Percentiles rank a stretch among this genome's conserved stretches.
Conservation (phyloP, 306 rosid species). For the Hippophae tibetana region DNA sequence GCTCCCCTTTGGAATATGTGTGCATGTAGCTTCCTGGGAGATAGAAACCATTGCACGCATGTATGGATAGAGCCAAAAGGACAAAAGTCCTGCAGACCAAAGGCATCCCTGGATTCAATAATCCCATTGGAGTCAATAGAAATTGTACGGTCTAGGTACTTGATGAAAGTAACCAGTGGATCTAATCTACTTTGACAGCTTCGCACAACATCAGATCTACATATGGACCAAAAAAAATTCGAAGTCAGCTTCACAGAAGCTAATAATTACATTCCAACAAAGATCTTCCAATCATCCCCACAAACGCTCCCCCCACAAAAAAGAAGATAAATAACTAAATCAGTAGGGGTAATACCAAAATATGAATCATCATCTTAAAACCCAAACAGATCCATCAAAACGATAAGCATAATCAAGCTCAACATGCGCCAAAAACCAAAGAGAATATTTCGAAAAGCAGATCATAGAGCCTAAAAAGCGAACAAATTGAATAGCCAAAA, state of each 20-base stretch:
- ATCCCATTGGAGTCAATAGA: constrained; percentile 35
- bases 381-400: constrained; percentile 7
- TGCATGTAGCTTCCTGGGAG: constrained; percentile 95
- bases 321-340: not conserved
- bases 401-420: not conserved
- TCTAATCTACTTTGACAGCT: constrained; percentile 23
- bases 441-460: not conserved
- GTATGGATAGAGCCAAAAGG: constrained; percentile 15
- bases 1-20: constrained; percentile 50
- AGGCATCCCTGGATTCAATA: constrained; percentile 24
- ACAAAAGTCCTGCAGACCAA: constrained; percentile 26
- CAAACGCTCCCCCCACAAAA: not conserved
- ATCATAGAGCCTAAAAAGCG: not conserved
- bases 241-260: constrained; percentile 2
- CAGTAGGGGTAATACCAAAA: not conserved
- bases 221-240: constrained; percentile 5
- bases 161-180: constrained; percentile 6
- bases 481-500: not conserved
- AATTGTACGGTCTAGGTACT: constrained; percentile 16
- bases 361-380: not conserved
- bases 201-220: constrained; percentile 41
- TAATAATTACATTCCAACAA: not conserved
- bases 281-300: not conserved
- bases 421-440: not conserved
- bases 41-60: constrained; percentile 54